Conservation (phyloP, 2,329 filamentous ascomycete genomes). For the Diaporthe capsici region DNA sequence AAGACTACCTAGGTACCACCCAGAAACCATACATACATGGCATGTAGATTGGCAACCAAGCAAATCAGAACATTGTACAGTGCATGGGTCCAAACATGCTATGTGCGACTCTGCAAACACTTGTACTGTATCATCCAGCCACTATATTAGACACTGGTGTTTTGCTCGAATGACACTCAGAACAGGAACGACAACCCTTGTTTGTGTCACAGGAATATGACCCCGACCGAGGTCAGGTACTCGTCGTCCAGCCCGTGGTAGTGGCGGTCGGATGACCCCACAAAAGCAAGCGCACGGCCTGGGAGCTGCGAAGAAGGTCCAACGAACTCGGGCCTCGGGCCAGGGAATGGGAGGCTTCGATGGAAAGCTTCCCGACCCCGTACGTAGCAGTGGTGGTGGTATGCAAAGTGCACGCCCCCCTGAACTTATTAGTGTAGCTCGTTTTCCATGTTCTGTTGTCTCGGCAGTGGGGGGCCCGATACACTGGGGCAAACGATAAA, state of each 20-base stretch:
- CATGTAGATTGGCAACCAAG: background rate
- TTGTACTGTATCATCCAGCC: background rate
- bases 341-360: slow-evolving; percentile 9
- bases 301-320: slow-evolving; percentile 4
- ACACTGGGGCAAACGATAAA: background rate
- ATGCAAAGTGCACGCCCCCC: slow-evolving; percentile 11
- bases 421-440: slow-evolving; percentile 7
- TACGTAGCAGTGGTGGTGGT: slow-evolving; percentile 5
- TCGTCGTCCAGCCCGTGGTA: background rate
- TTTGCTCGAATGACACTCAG: background rate
- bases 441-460: background rate
- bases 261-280: slow-evolving; percentile 21
- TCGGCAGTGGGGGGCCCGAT: background rate
- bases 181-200: background rate
- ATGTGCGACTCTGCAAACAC: background rate
- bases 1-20: too few species aligned
- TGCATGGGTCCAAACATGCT: background rate
- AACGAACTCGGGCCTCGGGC: slow-evolving; percentile 3
- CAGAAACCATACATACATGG: too few species aligned
- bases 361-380: background rate
- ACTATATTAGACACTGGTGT: background rate
- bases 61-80: background rate
- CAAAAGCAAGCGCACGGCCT: slow-evolving; percentile 8
- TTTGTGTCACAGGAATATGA: background rate
- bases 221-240: background rate